phyloP scores from a whole-genome alignment of 2,329 filamentous ascomycete genomes.

The Cercospora brassicicola region DNA sequence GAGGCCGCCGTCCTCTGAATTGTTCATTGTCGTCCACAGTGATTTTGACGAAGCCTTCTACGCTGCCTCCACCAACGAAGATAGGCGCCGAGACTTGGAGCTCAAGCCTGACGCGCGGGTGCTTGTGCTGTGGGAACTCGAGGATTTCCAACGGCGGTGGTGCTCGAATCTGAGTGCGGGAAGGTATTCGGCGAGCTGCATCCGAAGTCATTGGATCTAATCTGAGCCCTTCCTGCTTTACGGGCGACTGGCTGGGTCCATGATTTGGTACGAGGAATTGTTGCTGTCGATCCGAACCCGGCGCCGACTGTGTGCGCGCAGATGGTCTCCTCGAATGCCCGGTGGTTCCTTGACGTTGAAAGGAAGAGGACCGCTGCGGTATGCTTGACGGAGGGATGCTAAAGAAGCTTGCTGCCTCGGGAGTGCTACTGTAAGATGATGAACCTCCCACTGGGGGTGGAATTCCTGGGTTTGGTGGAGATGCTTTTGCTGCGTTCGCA shows the following conservation, averaged over 20 bases:
- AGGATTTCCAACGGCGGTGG: slow-evolving; percentile 51
- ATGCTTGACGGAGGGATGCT: slow-evolving; percentile 49
- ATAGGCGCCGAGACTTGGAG: slow-evolving; percentile 53
- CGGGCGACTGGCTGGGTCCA: slow-evolving; percentile 51
- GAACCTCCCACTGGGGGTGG: slow-evolving; percentile 26
- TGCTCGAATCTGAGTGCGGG: slow-evolving; percentile 52
- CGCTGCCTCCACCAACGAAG: slow-evolving; percentile 57
- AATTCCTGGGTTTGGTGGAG: neutral
- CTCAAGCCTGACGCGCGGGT: slow-evolving; percentile 52
- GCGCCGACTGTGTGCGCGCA: slow-evolving; percentile 17
- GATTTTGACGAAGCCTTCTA: slow-evolving; percentile 54
- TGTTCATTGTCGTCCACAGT: slow-evolving; percentile 51
- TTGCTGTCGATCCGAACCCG: slow-evolving; percentile 7
- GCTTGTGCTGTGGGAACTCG: slow-evolving; percentile 51
- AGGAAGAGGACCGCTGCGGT: slow-evolving; percentile 50
- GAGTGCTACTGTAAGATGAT: slow-evolving; percentile 38
- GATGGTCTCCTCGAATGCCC: slow-evolving; percentile 28
- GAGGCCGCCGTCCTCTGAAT: slow-evolving; percentile 44
- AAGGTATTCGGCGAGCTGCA: slow-evolving; percentile 46
- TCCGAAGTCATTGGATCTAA: slow-evolving; percentile 48
- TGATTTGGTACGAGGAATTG: slow-evolving; percentile 44
- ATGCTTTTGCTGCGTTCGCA: neutral
- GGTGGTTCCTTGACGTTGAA: slow-evolving; percentile 3
- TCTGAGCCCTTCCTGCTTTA: slow-evolving; percentile 46
- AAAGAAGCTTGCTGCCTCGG: slow-evolving; percentile 48